Percentiles rank a stretch among this genome's conserved stretches.
phyloP scores from a whole-genome alignment of 1,139 yeast species.

The Lodderomyces margitis region DNA sequence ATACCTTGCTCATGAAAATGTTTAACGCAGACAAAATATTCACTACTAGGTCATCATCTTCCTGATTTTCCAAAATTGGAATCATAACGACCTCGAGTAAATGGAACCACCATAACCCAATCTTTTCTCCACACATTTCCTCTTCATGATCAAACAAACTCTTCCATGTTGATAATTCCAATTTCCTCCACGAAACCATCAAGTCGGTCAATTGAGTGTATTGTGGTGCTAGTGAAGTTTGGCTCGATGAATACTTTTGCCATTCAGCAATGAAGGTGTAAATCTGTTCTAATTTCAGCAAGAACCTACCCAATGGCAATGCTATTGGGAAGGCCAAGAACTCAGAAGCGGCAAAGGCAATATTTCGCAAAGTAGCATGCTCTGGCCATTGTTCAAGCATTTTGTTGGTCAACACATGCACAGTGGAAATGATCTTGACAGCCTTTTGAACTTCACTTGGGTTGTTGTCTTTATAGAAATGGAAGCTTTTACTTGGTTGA shows the following conservation, averaged over 20 bases:
- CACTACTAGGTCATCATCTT: constrained; percentile 25
- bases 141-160: constrained; percentile 72
- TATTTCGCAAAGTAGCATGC: constrained; percentile 79
- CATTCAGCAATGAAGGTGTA: constrained; percentile 83
- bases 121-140: constrained; percentile 39
- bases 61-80: constrained; percentile 31
- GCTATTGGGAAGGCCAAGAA: constrained; percentile 58
- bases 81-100: constrained; percentile 72
- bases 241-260: constrained; percentile 87
- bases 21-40: constrained; percentile 69
- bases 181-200: constrained; percentile 86
- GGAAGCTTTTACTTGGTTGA: constrained; percentile 29
- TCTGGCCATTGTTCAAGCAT: constrained; percentile 85
- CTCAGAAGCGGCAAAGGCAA: constrained; percentile 66
- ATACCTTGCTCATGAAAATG: constrained; percentile 70
- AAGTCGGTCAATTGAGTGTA: constrained; percentile 60
- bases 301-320: constrained; percentile 73
- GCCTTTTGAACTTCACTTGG: constrained; percentile 62
- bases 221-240: constrained; percentile 59
- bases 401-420: constrained; percentile 47
- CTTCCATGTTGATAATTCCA: constrained; percentile 87
- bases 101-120: constrained; percentile 91
- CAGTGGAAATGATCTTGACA: constrained; percentile 46
- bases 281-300: constrained; percentile 84
- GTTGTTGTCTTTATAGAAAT: constrained; percentile 70